phyloP scores from a whole-genome alignment of 495 filamentous ascomycete genomes.

The Aeminium ludgeri region DNA sequence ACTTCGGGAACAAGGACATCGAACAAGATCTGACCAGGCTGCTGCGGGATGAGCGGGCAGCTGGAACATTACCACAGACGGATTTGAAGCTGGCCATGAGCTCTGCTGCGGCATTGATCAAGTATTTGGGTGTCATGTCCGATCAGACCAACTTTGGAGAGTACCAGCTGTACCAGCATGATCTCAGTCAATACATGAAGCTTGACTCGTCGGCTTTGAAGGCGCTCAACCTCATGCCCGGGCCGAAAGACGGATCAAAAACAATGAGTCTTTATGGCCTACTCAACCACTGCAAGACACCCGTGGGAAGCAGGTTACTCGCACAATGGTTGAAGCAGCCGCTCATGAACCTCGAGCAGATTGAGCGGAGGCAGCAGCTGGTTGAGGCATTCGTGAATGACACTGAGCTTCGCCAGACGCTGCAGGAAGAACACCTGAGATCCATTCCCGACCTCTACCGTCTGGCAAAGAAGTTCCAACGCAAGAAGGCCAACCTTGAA shows the following conservation, averaged over 20 bases:
- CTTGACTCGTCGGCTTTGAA: constrained; percentile 87
- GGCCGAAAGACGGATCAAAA: constrained; percentile 81
- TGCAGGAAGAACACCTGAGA: constrained; percentile 93
- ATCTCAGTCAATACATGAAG: constrained; percentile 96
- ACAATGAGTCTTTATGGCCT: constrained; percentile 94
- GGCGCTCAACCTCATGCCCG: constrained; percentile 93
- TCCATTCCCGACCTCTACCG: constrained; percentile 91
- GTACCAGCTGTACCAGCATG: constrained; percentile 93
- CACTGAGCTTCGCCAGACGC: constrained; percentile 84
- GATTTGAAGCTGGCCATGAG: constrained; percentile 96
- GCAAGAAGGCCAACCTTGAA: constrained; percentile 76
- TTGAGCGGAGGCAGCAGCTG: constrained; percentile 80
- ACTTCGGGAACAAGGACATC: constrained; percentile 85
- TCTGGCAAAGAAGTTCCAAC: constrained; percentile 84
- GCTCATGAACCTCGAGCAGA: constrained; percentile 77
- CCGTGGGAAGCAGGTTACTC: constrained; percentile 74
- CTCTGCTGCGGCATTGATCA: constrained; percentile 81
- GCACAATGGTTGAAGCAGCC: constrained; percentile 98
- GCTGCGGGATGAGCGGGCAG: constrained; percentile 66
- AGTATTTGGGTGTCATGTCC: constrained; percentile 80
- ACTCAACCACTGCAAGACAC: constrained; percentile 95
- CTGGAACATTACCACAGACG: constrained; percentile 66
- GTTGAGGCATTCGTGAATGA: constrained; percentile 91
- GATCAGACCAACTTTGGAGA: constrained; percentile 92
- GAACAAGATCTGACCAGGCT: constrained; percentile 84